Base-by-base conservation (phyloP, 169 alveolate species). In the Blepharisma undulans region DNA sequence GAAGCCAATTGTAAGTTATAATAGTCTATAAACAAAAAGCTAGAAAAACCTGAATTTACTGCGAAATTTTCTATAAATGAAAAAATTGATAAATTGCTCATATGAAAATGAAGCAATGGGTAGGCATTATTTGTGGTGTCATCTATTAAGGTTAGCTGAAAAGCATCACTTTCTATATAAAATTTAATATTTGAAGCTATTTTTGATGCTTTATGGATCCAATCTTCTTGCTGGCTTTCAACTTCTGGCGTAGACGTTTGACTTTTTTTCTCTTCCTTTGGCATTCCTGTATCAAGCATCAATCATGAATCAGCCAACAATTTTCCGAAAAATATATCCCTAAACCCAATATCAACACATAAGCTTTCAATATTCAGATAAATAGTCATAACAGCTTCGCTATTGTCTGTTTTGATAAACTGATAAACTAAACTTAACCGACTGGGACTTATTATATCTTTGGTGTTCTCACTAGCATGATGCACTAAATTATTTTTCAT, bases 141-240 rank as follows among this genome's bases (percentile, higher is more conserved):
- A 36, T 84, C 89, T 25, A 84, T 30, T 36, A 84, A 36, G 27
- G 89, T 59, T 32, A 84, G 72, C 36, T 84, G 89, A 34, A 84
- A 32, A 22, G 89, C 72, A 86, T 86, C 91, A 4, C 84, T 21
- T 25, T 86, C 91, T 29, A 86, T 30, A 30, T 72, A 22, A 86
- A 86, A 22, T 21, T 60, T 34, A 19, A 86, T 72, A 21, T 5
- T 25, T 19, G 91, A 8, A 12, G 36, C 79, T 84, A 21, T n/a
- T 32, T 32, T 61, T 84, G 34, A 22, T 61, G 74, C 78, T 84
- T 84, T 34, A 18, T 59, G 87, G 10, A 27, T 79, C 22, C 89
- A 82, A 19, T 82, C 27, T 36, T 74, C 80, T 29, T 48, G 66
- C 66, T 48, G 66, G 12, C 14, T 48, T 48, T 48, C 66, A 48